A percentile compares a stretch with the other conserved stretches of the same genome.
phyloP scores from a whole-genome alignment of 768 basidiomycete species.

The Tricholoma saponaceum region DNA sequence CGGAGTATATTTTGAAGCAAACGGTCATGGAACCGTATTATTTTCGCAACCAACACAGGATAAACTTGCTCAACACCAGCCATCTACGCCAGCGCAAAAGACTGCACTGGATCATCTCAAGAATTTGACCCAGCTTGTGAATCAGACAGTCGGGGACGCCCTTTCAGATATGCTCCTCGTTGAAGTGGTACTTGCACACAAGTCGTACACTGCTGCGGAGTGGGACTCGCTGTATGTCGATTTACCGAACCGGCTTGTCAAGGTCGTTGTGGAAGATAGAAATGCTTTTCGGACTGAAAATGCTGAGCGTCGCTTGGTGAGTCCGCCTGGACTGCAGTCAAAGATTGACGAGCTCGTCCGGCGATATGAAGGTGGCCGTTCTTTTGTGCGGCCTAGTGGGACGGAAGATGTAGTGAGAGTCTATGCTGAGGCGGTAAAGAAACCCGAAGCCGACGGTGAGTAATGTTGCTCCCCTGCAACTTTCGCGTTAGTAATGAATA shows the following conservation, averaged over 20 bases:
- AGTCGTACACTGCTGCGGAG: conserved; percentile 74
- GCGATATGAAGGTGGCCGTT: conserved; percentile 78
- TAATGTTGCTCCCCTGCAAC: conserved; percentile 6
- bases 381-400: conserved; percentile 95
- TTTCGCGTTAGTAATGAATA: conserved; percentile 2
- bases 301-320: conserved; percentile 86
- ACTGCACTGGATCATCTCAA: conserved; percentile 74
- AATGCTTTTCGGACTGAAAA: conserved; percentile 86
- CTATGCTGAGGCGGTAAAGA: conserved; percentile 85
- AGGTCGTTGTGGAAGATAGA: conserved; percentile 83
- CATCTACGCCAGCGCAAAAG: conserved; percentile 78
- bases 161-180: conserved; percentile 95
- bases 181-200: conserved; percentile 87
- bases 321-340: conserved; percentile 73
- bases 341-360: conserved; percentile 79
- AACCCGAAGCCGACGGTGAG: conserved; percentile 80
- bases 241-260: conserved; percentile 91
- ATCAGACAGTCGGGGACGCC: conserved; percentile 98
- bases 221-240: conserved; percentile 96
- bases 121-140: conserved; percentile 82
- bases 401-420: conserved; percentile 98
- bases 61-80: conserved; percentile 56
- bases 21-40: conserved; percentile 96
- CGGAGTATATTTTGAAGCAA: conserved; percentile 99
- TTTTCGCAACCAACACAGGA: conserved; percentile 78